A percentile compares a stretch with the other conserved stretches of the same genome.
Conservation (phyloP, 176 grass and related monocot genomes). For the Areca catechu region DNA sequence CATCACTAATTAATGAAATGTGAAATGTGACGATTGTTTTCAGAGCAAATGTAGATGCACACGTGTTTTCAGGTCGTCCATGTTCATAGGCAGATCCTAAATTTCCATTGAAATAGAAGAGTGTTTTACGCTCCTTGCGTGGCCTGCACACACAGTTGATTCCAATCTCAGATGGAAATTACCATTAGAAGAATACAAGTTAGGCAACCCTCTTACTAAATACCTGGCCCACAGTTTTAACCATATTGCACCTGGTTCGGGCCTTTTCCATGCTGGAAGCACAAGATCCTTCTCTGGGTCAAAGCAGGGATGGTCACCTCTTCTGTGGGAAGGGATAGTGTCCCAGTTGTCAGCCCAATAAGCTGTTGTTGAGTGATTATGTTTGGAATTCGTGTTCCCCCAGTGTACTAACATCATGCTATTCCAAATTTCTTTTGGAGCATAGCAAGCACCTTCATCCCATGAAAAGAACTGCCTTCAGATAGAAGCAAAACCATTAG, state of each 20-base stretch:
- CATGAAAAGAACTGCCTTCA: constrained; percentile 82
- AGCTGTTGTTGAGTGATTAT: constrained; percentile 81
- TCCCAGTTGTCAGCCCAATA: constrained; percentile 90
- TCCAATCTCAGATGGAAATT: constrained; percentile 12
- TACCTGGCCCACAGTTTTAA: constrained; percentile 90
- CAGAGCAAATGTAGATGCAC: constrained; percentile 27
- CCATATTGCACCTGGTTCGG: constrained; percentile 74
- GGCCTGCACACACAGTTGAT: constrained; percentile 33
- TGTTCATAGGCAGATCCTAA: constrained; percentile 75
- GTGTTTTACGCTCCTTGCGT: constrained; percentile 58
- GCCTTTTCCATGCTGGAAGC: constrained; percentile 86
- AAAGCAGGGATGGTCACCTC: constrained; percentile 84
- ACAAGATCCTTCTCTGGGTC: constrained; percentile 84
- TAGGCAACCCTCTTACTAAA: background rate
- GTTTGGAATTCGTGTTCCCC: constrained; percentile 94
- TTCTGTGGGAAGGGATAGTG: constrained; percentile 64
- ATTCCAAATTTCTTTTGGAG: constrained; percentile 93
- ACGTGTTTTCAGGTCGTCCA: constrained; percentile 71
- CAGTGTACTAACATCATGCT: constrained; percentile 97
- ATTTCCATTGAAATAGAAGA: constrained; percentile 99
- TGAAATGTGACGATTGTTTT: constrained; percentile 2
- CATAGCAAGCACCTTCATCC: constrained; percentile 99
- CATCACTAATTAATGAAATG: background rate
- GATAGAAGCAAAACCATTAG: constrained; percentile 19
- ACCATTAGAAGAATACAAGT: constrained; percentile 8